A percentile compares a stretch with the other conserved stretches of the same genome.
phyloP scores from a whole-genome alignment of 768 basidiomycete genomes.

The Rickenella mellea region DNA sequence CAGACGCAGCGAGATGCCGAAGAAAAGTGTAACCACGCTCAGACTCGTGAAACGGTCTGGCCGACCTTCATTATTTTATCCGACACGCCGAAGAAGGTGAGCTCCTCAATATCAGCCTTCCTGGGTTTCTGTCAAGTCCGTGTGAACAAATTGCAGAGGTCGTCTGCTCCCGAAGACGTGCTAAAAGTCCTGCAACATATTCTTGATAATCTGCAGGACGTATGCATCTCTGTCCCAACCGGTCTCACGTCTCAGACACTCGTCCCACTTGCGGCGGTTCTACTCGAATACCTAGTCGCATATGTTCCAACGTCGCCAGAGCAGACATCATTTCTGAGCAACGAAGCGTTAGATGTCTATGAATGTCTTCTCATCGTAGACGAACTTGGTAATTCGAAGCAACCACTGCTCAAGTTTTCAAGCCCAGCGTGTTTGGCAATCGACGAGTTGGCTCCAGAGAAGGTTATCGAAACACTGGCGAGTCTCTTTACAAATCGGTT shows the following conservation, averaged over 20 bases:
- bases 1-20: no score
- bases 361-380: constrained; percentile 26
- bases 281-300: constrained; percentile 57
- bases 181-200: neutral
- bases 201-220: neutral
- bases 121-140: neutral
- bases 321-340: constrained; percentile 31
- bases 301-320: constrained; percentile 29
- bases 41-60: no score
- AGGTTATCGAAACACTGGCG: neutral
- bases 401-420: constrained; percentile 47
- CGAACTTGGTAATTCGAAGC: constrained; percentile 9
- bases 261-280: constrained; percentile 46
- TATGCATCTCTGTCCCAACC: constrained; percentile 18
- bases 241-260: constrained; percentile 17
- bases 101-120: neutral
- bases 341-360: constrained; percentile 42
- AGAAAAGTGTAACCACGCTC: no score
- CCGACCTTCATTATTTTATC: no score
- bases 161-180: neutral
- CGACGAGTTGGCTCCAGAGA: neutral
- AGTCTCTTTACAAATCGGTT: neutral
- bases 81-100: no score
- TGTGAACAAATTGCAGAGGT: neutral
- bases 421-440: constrained; percentile 30